Evolutionary conservation across 305 asterid genomes (phyloP).

Genomic region (Solanum hybrid): DNA sequence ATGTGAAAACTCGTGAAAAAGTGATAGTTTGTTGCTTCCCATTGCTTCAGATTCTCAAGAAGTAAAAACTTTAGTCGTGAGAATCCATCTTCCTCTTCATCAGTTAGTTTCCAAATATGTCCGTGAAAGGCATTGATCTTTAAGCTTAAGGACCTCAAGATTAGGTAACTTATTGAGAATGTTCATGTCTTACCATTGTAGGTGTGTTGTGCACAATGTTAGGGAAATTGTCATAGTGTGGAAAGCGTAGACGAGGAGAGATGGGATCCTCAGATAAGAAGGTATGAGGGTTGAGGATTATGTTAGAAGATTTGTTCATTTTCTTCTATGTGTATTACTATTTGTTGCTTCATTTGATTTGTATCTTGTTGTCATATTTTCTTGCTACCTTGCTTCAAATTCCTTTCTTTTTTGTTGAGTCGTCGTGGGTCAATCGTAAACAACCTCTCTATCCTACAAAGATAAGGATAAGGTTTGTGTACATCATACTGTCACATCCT

Average conservation of each 20-base stretch:
- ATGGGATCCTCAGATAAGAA: not conserved
- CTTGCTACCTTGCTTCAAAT: no score
- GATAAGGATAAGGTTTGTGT: no score
- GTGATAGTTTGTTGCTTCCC: not conserved
- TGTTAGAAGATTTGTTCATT: not conserved
- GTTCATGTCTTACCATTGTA: not conserved
- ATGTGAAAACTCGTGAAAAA: not conserved
- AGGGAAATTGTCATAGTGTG: no score
- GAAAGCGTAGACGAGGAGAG: no score
- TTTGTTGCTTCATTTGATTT: no score
- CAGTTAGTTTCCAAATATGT: not conserved
- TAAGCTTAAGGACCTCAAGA: not conserved
- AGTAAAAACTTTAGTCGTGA: not conserved
- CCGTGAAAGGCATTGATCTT: not conserved
- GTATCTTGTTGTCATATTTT: no score
- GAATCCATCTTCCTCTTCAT: not conserved
- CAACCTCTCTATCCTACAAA: no score
- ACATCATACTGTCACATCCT: no score
- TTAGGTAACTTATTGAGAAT: not conserved
- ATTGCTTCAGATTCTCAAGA: not conserved
- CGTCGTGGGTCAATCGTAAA: no score
- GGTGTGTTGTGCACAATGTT: not conserved
- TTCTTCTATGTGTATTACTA: no score
- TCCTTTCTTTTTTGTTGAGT: no score
- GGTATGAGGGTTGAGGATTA: not conserved